Evolutionary conservation across 495 filamentous ascomycete genomes (phyloP), one percentile per base, ranked within the genome.

Genomic region (Podospora sp.): DNA sequence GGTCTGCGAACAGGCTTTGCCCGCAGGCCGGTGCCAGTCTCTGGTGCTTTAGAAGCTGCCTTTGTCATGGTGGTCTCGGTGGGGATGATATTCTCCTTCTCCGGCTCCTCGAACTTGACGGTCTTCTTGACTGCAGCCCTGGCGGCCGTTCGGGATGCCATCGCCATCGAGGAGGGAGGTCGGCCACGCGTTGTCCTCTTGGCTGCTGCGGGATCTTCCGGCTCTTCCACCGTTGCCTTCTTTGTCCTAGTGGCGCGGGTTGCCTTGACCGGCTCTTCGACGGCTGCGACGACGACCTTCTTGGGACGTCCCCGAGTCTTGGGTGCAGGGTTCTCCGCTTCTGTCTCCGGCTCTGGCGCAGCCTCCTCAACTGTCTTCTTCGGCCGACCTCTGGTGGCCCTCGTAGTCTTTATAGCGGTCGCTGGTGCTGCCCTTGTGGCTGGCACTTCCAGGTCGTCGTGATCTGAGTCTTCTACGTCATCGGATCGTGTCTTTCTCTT

Each of bases 81-180:
- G 8, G 80, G 81, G 21, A 73, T 61, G 11, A 84, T 68, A 59
- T 87, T 86, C 71, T 87, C 85, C 69, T 87, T 85, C 73, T 86
- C 83, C 0, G 84, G 83, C 63, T 85, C 85, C 70, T 85, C 76
- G 69, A 87, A 87, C 55, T 79, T 84, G 67, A 87, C 85, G 0
- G 79, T 80, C 75, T 87, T 87, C 77, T 85, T 87, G 24, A 77
- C 52, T 7, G 69, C 35, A 20, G 80, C 73, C 60, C 80, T 81
- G 16, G 76, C 73, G 18, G 76, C 69, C 14, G 72, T 40, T 20
- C 67, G 69, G 20, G 73, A 69, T 8, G 75, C 69, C 36, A 73
- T 66, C 7, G 75, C 69, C 36, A 73, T 66, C 7, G 77, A 71
- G 6, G 72, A 52, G 18, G 77, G 68, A 25, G 78, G 71, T 2